Conservation (phyloP, 345 rosid genomes). For the Citrus cavaleriei region DNA sequence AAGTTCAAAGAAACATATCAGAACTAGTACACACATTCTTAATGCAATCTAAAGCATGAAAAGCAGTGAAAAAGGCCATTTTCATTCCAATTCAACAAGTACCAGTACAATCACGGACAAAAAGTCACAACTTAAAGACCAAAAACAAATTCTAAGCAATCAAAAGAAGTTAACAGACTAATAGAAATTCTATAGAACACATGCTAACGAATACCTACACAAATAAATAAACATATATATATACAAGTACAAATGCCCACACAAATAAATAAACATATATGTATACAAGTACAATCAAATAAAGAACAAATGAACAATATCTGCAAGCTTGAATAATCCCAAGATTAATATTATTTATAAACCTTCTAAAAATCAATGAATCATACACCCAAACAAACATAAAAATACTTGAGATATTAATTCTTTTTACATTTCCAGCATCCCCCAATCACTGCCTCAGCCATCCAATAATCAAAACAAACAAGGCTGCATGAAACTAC, state of each 20-base stretch:
- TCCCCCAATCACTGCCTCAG: not conserved
- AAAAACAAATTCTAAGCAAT: not conserved
- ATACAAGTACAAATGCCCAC: not conserved
- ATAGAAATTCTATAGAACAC: not conserved
- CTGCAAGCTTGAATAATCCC: not conserved
- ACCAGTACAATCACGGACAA: not conserved
- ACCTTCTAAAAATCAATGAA: not conserved
- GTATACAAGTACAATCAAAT: not conserved
- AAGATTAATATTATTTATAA: not conserved
- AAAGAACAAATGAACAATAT: not conserved
- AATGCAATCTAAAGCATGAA: not conserved
- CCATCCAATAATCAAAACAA: not conserved
- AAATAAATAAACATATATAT: too few species aligned
- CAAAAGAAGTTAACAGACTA: not conserved
- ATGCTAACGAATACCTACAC: not conserved
- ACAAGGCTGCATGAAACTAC: not conserved
- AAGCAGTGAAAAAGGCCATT: not conserved
- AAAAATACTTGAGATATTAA: not conserved
- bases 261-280: too few species aligned
- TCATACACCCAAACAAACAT: not conserved
- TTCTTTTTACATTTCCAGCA: not conserved
- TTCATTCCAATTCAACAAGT: not conserved
- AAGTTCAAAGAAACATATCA: not conserved
- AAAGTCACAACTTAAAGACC: not conserved
- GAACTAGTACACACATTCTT: not conserved